Evolutionary conservation across 768 basidiomycete genomes (phyloP).

Genomic region (Tricholoma sp.): DNA sequence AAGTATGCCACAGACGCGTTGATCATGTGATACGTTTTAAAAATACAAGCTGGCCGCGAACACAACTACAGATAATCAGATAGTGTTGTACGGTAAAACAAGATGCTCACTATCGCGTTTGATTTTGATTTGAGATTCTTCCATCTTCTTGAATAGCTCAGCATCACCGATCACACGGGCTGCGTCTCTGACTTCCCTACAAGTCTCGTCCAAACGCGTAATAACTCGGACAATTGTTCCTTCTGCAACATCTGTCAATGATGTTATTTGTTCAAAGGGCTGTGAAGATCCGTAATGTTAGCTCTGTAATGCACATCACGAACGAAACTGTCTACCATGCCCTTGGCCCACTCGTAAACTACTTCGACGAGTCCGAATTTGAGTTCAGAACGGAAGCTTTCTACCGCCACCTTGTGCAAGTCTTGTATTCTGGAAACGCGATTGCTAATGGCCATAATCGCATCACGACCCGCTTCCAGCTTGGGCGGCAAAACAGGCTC

Average conservation of each 20-base stretch:
- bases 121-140: constrained; percentile 88
- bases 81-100: not conserved
- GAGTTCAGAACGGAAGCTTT: constrained; percentile 72
- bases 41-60: constrained; percentile 88
- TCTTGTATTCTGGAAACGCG: constrained; percentile 80
- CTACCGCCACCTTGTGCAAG: constrained; percentile 68
- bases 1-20: constrained; percentile 8
- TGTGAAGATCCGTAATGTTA: constrained; percentile 23
- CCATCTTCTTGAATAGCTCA: constrained; percentile 97
- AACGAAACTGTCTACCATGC: constrained; percentile 65
- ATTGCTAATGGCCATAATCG: constrained; percentile 74
- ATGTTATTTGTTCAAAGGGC: constrained; percentile 95
- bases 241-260: constrained; percentile 90
- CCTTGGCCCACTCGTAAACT: constrained; percentile 98
- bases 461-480: constrained; percentile 74
- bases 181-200: constrained; percentile 93
- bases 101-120: constrained; percentile 84
- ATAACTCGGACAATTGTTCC: constrained; percentile 97
- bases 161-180: constrained; percentile 96
- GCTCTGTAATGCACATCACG: not conserved
- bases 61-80: constrained; percentile 48
- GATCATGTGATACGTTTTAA: constrained; percentile 29
- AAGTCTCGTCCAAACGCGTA: constrained; percentile 93
- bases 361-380: constrained; percentile 94
- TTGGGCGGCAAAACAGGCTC: constrained; percentile 80